Conservation (phyloP, 1,284 basidiomycete genomes). For the Ceratobasidium theobromae region DNA sequence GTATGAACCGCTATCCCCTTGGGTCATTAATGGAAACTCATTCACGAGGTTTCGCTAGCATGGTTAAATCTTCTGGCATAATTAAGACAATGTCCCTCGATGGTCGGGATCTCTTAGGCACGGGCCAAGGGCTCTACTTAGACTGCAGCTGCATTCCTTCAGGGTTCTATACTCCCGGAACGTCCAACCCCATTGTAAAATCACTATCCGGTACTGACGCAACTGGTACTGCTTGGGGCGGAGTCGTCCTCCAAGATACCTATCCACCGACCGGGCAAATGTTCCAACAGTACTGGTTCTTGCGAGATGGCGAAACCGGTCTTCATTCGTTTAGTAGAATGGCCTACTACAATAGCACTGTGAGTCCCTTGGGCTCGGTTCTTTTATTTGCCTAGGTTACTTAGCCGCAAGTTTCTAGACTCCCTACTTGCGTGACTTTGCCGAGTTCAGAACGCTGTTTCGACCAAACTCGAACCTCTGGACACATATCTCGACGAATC, state of each 20-base stretch:
- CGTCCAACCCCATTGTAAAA: not conserved
- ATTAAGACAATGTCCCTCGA: constrained; percentile 11
- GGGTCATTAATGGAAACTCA: not conserved
- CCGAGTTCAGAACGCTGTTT: constrained; percentile 36
- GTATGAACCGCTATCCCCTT: not conserved
- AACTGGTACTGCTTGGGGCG: constrained; percentile 1
- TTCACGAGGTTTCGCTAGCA: not conserved
- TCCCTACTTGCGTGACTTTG: constrained; percentile 35
- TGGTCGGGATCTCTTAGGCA: constrained; percentile 13
- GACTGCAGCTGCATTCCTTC: constrained; percentile 12
- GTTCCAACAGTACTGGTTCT: constrained; percentile 42
- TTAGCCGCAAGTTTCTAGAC: not conserved
- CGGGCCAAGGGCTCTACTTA: constrained; percentile 5
- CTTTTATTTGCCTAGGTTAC: not conserved
- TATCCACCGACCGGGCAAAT: constrained; percentile 35
- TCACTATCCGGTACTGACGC: constrained; percentile 12
- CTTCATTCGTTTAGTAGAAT: constrained; percentile 39
- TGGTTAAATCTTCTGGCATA: constrained; percentile 6
- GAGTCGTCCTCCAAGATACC: constrained; percentile 20
- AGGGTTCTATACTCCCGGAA: constrained; percentile 25
- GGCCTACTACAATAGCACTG: constrained; percentile 33
- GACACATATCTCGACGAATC: constrained; percentile 39
- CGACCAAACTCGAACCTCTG: constrained; percentile 36
- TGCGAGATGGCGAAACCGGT: constrained; percentile 40
- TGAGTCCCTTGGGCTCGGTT: constrained; percentile 34